Base-by-base conservation (phyloP, 129 eudicot genomes). In the Escallonia rubra region DNA sequence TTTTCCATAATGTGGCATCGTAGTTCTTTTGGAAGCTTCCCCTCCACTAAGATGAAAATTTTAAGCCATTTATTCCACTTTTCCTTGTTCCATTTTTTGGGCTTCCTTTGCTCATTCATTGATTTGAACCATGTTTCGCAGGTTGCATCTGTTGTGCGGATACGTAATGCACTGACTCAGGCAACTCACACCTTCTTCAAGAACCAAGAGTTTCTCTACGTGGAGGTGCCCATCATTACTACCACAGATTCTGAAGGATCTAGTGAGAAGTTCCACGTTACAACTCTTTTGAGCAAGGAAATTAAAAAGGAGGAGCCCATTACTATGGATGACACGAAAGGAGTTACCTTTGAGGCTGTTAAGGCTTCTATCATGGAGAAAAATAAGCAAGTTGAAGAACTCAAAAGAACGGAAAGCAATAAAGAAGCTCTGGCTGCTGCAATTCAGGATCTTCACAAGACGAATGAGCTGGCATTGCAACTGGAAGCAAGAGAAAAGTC, bases 71-170 rank as follows among this genome's bases (percentile, higher is more conserved):
- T 23, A 0, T 23, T 23, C 34, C 34, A 23, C 34, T 23, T 23
- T 23, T 23, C 34, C 34, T 23, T 23, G 34, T 23, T 23, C 34
- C 34, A 23, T 23, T 23, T 23, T 23, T 23, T 54, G 50, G 46
- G 51, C 2, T 52, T 51, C 39, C 13, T 5, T 62, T 51, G n/a
- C 11, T 15, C 14, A 41, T 61, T 62, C 4, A 2, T 62, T 43
- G 3, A 39, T 11, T 12, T 70, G 15, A 59, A 65, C 41, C 38
- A 23, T 13, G 43, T 61, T 16, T 56, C 62, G n/a, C 71, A 91
- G 97, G 97, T 91, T 15, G 98, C 98, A 64, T 92, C 95, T 46
- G 81, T 92, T 23, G 73, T 78, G 83, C 75, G 90, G 70, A 84
- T 92, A 41, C 81, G 90, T 42, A 79, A 70, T 15, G 83, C 83